These are phyloP conservation scores for Ilyonectria destructans DNA, from an alignment of 2,329 filamentous ascomycete species.

Conservation along the genomic window DNA sequence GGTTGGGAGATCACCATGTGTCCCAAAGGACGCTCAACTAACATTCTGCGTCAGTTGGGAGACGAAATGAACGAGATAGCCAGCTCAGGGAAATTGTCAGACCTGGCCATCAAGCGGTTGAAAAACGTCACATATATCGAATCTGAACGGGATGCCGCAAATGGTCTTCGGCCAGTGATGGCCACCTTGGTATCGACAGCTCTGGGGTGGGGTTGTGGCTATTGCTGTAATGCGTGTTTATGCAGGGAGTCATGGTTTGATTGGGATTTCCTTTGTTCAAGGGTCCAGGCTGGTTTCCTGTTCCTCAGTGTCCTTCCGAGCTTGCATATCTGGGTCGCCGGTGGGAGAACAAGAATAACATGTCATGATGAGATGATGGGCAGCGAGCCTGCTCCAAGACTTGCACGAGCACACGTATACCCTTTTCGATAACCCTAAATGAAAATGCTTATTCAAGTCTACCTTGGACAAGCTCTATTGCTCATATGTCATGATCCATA, in stretches of 20 bases:
- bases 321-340: background rate
- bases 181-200: slow-evolving; percentile 30
- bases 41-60: slow-evolving; percentile 70
- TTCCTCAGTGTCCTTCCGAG: slow-evolving; percentile 19
- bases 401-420: slow-evolving; percentile 42
- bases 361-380: slow-evolving; percentile 33
- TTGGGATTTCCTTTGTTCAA: slow-evolving; percentile 28
- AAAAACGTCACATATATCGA: slow-evolving; percentile 56
- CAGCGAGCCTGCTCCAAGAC: slow-evolving; percentile 20
- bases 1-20: slow-evolving; percentile 88
- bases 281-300: slow-evolving; percentile 39
- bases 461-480: slow-evolving; percentile 48
- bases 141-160: slow-evolving; percentile 49
- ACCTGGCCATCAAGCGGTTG: slow-evolving; percentile 51
- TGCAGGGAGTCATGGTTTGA: slow-evolving; percentile 8
- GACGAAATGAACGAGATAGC: slow-evolving; percentile 66
- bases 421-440: slow-evolving; percentile 43
- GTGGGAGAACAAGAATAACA: slow-evolving; percentile 26
- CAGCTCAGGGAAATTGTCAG: slow-evolving; percentile 58
- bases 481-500: slow-evolving; percentile 41
- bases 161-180: slow-evolving; percentile 35
- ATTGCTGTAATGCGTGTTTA: slow-evolving; percentile 25
- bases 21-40: slow-evolving; percentile 73
- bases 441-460: slow-evolving; percentile 45
- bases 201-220: slow-evolving; percentile 39